Base-by-base conservation (phyloP, 495 filamentous ascomycete genomes). In the Ascodesmis nigricans region DNA sequence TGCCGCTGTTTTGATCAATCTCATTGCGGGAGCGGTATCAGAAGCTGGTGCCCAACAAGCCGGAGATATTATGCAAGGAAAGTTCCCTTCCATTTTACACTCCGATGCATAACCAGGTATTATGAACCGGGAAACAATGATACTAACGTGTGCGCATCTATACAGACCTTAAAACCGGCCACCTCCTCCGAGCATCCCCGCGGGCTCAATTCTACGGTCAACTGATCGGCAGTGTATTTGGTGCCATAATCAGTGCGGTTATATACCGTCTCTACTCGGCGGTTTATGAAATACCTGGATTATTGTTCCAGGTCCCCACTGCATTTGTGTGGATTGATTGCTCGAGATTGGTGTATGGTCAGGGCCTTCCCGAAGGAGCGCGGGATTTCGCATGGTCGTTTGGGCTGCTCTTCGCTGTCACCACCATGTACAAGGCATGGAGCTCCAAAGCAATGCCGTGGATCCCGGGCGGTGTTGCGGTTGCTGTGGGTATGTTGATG, bases 291-390 rank as follows among this genome's bases (percentile, higher is more conserved):
- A 66, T 97, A 5, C 84, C 90, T 0, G 78, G 81, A 0, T 70
- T 76, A 9, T 56, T 91, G 39, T 95, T 99, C 55, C 76, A 92
- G 45, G 80, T 91, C 4, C 90, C 87, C 0, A 95, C 90, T 0
- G 84, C 70, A 0, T 91, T 78, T 52, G 80, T 95, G 9, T 99
- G 87, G 87, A 78, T 95, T 30, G 91, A 91, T 52, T 93, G 87
- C 0, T 87, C 90, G 10, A 59, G 87, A 10, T 64, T 99, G 5
- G 80, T 99, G n/a, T 93, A 79, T 0, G 87, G 87, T 9, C 64
- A 91, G 46, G 90, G 87, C 0, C 55, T 97, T 20, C 90, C 87
- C 3, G 56, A 65, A 0, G 78, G 78, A 68, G 81, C 79, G 0
- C 65, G 66, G 56, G 69, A 78, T 40, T 90, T 69, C 50, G 78